Conservation (phyloP, 768 basidiomycete species). For the Russula brevipes region DNA sequence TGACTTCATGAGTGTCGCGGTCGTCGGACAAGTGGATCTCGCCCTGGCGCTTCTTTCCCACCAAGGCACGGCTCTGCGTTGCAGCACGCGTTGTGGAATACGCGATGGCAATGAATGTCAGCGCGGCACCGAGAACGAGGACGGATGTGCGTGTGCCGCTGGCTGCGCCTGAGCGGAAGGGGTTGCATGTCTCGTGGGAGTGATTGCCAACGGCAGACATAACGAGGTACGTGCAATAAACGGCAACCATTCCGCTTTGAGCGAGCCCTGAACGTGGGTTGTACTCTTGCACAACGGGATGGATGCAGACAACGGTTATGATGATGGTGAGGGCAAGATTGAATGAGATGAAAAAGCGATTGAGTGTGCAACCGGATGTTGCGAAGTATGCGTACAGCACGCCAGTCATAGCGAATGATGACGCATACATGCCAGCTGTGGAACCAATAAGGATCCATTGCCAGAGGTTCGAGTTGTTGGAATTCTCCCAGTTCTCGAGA, state of each 20-base stretch:
- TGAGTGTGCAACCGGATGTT: conserved; percentile 77
- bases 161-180: conserved; percentile 53
- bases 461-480: conserved; percentile 80
- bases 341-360: conserved; percentile 96
- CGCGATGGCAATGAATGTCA: conserved; percentile 97
- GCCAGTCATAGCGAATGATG: conserved; percentile 78
- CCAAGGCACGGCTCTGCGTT: conserved; percentile 87
- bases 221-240: conserved; percentile 93
- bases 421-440: conserved; percentile 82
- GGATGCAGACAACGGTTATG: conserved; percentile 76
- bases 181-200: conserved; percentile 82
- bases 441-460: conserved; percentile 94
- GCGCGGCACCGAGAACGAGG: conserved; percentile 83
- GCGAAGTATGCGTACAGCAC: conserved; percentile 92
- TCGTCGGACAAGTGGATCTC: conserved; percentile 56
- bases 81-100: conserved; percentile 96
- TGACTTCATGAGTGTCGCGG: conserved; percentile 59
- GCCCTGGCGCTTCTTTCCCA: conserved; percentile 64
- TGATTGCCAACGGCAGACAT: conserved; percentile 93
- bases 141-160: conserved; percentile 75
- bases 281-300: conserved; percentile 82
- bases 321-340: conserved; percentile 79
- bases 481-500: conserved; percentile 88
- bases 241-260: conserved; percentile 95
- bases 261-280: conserved; percentile 94